A percentile compares a stretch with the other conserved stretches of the same genome.
Conservation (phyloP, 148 eudicot species). For the Selenicereus undatus region DNA sequence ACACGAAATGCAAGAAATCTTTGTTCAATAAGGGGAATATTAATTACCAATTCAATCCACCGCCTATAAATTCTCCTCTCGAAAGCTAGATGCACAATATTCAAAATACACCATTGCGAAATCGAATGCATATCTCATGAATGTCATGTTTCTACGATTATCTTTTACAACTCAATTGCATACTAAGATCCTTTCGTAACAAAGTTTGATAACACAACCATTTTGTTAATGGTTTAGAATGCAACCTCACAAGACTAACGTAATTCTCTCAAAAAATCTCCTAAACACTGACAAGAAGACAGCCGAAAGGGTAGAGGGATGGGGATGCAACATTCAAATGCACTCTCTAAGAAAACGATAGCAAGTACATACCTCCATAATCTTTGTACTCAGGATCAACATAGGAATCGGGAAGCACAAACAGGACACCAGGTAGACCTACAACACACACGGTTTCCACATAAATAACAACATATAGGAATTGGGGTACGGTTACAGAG, state of each 20-base stretch:
- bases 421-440: conserved; percentile 90
- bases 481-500: not conserved
- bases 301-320: not conserved
- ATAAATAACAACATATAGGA: not conserved
- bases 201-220: not conserved
- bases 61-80: not conserved
- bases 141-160: not conserved
- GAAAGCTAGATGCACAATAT: not conserved
- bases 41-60: not conserved
- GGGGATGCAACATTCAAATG: not conserved
- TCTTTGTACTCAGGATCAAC: conserved; percentile 97
- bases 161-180: not conserved
- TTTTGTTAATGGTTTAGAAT: too few relatives aligned
- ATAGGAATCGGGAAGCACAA: conserved; percentile 96
- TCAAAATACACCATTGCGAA: not conserved
- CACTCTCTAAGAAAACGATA: not conserved
- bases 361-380: conserved; percentile 66
- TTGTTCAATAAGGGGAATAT: not conserved
- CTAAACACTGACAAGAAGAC: too few relatives aligned
- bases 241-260: too few relatives aligned
- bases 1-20: too few relatives aligned
- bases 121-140: not conserved
- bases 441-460: not conserved
- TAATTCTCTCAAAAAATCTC: not conserved
- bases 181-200: not conserved